These are phyloP conservation scores for Colletotrichum kahawae DNA, from an alignment of 2,329 filamentous ascomycete genomes.

Conservation along the genomic window DNA sequence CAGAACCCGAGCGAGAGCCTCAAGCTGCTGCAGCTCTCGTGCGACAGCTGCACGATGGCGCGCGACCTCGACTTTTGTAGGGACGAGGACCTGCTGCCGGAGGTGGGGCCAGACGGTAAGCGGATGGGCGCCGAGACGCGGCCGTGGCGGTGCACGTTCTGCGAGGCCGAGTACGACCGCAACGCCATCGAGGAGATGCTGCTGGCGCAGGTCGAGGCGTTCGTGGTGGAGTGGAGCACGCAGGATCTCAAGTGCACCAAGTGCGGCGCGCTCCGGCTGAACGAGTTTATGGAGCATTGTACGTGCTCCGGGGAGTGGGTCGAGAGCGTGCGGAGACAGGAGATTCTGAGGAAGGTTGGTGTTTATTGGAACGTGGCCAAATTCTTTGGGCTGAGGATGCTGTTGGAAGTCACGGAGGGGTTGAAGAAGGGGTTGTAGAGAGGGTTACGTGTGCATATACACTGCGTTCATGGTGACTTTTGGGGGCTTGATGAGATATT, in stretches of 20 bases:
- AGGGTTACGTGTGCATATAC: not conserved
- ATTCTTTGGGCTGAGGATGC: conserved; percentile 82
- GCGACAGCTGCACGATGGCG: conserved; percentile 87
- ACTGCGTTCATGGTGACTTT: not conserved
- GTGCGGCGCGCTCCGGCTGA: conserved; percentile 77
- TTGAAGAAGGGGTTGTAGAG: conserved; percentile 53
- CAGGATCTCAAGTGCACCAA: conserved; percentile 85
- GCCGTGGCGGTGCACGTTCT: conserved; percentile 79
- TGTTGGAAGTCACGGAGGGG: conserved; percentile 75
- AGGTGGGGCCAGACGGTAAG: conserved; percentile 28
- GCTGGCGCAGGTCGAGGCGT: conserved; percentile 75
- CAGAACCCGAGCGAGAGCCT: conserved; percentile 82
- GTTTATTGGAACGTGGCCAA: conserved; percentile 78
- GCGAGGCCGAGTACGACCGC: conserved; percentile 76
- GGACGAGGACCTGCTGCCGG: conserved; percentile 79
- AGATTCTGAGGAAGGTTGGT: conserved; percentile 66
- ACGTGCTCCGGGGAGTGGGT: conserved; percentile 89
- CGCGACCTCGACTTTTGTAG: conserved; percentile 92
- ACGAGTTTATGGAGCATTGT: conserved; percentile 97
- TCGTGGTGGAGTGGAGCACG: conserved; percentile 80
- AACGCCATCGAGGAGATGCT: conserved; percentile 84
- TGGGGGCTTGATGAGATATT: not conserved
- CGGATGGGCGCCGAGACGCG: conserved; percentile 36
- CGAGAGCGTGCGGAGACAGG: conserved; percentile 70
- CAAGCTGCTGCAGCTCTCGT: conserved; percentile 77